Evolutionary conservation across 2,329 filamentous ascomycete species (phyloP), one percentile per base, ranked within the genome.

Genomic region (Chalara sp.): DNA sequence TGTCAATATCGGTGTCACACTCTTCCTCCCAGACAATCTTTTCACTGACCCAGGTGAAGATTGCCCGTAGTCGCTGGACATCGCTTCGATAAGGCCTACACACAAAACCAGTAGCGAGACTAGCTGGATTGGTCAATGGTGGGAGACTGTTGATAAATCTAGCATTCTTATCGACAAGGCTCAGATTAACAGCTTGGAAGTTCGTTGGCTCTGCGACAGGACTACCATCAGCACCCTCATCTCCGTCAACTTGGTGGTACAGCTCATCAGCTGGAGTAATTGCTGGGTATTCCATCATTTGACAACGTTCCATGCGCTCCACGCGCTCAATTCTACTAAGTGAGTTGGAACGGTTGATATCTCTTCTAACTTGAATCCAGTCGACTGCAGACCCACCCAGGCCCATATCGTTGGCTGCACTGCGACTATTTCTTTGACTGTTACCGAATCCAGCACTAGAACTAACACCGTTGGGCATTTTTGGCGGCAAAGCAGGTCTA

Each of bases 1-100:
- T 86, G 65, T 99, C 90, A 48, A 93, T 65, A 6, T 86, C 78
- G n/a, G 85, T 87, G 59, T 95, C 89, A 56, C 89, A 90, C 57
- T 95, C 90, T 61, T 96, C 92, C 65, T 99, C 93, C 93, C 93
- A 99, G 32, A 80, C 81, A 51, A 99, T 84, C 60, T 92, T 90
- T 66, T 99, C 93, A n/a, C 89, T 81, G 5, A 95, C 89, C 92
- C 92, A 99, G 1, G 88, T 96, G 63, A 97, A 99, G 55, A 99
- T 97, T 12, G 93, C 92, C 29, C 95, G 81, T 30, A 99, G 71
- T 35, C 91, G 81, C 67, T 99, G 93, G 1, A 96, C 89, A 61
- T 97, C 92, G 67, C 89, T 96, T 53, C 91, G 80, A 67, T 96
- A 96, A 0, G 93, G 95, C 31, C 93, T 82, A 64, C 95, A 99